Conservation (phyloP, 2,329 filamentous ascomycete genomes). For the Teratosphaeria zuluensis region DNA sequence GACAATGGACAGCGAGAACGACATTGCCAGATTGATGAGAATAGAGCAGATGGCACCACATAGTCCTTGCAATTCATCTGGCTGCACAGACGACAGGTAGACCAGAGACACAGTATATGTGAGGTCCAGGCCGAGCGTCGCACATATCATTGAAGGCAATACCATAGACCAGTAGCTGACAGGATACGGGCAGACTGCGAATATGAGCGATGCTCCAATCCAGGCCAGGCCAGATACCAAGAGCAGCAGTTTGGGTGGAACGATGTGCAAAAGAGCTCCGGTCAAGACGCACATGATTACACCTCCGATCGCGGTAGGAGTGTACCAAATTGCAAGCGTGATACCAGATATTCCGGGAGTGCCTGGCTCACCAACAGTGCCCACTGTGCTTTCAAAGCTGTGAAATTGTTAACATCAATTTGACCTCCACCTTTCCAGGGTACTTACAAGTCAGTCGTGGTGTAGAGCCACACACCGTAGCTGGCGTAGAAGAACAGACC, state of each 20-base stretch:
- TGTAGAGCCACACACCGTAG: constrained; percentile 26
- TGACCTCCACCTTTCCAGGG: not conserved
- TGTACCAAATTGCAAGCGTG: constrained; percentile 25
- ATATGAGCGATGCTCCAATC: constrained; percentile 26
- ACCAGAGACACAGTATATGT: constrained; percentile 27
- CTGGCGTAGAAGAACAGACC: constrained; percentile 28
- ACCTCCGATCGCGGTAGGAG: constrained; percentile 25
- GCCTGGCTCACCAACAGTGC: not conserved
- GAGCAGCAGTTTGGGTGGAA: constrained; percentile 21
- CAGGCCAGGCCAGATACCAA: constrained; percentile 24
- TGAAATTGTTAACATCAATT: not conserved
- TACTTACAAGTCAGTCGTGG: constrained; percentile 14
- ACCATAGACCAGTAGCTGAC: constrained; percentile 27
- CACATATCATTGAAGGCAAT: constrained; percentile 28
- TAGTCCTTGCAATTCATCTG: constrained; percentile 24
- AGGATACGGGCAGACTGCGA: constrained; percentile 23
- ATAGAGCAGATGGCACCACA: constrained; percentile 27
- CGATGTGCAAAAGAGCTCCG: constrained; percentile 21
- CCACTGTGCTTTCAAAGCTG: constrained; percentile 11
- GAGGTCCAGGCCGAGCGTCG: constrained; percentile 27
- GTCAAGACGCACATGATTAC: constrained; percentile 23
- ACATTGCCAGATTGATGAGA: constrained; percentile 28
- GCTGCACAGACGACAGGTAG: constrained; percentile 23
- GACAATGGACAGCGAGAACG: constrained; percentile 25
- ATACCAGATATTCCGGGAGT: constrained; percentile 17